Evolutionary conservation across 441 rosid genomes (phyloP).

Genomic region (Brassica hybrid): DNA sequence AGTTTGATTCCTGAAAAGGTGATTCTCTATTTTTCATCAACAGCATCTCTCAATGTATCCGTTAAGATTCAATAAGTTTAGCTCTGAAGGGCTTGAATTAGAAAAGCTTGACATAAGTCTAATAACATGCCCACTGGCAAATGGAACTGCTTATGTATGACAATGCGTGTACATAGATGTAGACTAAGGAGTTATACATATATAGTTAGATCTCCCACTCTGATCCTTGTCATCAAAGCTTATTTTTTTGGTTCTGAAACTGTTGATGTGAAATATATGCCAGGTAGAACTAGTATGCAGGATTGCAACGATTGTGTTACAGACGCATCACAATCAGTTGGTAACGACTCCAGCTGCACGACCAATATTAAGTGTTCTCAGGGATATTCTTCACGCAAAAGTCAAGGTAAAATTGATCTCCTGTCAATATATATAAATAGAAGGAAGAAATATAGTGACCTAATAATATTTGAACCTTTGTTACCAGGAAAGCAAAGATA

Average conservation of each 20-base stretch:
- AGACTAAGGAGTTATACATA: not conserved
- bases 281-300: constrained; percentile 92
- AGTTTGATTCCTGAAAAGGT: constrained; percentile 84
- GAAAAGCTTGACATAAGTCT: not conserved
- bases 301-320: constrained; percentile 71
- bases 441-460: not conserved
- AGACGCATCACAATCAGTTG: constrained; percentile 81
- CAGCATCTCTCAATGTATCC: constrained; percentile 10
- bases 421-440: too few relatives aligned
- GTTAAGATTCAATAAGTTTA: constrained; percentile 4
- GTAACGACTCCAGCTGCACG: constrained; percentile 83
- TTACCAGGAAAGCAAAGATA: not conserved
- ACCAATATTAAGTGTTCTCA: constrained; percentile 68
- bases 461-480: not conserved
- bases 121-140: not conserved
- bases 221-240: not conserved
- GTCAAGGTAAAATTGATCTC: constrained; percentile 61
- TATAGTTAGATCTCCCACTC: not conserved
- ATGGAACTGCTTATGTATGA: constrained; percentile 11
- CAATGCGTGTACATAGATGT: not conserved
- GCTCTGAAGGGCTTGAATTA: not conserved
- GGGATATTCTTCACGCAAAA: constrained; percentile 69
- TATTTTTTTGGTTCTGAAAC: not conserved
- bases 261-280: constrained; percentile 20
- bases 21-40: not conserved